Evolutionary conservation across 2,329 filamentous ascomycete species (phyloP).

Genomic region (Colletotrichum camelliae): DNA sequence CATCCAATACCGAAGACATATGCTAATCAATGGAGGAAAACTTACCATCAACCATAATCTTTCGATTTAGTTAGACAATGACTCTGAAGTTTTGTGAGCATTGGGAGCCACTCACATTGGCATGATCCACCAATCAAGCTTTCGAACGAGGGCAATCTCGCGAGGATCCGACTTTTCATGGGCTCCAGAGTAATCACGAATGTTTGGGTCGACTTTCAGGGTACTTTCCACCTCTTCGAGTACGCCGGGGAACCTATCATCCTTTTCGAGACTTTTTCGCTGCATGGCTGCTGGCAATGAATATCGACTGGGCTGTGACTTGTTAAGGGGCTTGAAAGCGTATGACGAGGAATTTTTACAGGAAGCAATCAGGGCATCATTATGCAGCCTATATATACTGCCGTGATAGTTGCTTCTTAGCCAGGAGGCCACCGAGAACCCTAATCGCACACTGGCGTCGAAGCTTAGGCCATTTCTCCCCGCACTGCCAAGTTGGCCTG

Average conservation of each 20-base stretch:
- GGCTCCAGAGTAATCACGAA: conserved; percentile 40
- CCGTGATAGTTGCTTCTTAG: rapidly evolving
- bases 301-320: rapidly evolving
- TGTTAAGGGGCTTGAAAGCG: not conserved
- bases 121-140: conserved; percentile 44
- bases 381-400: not conserved
- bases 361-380: rapidly evolving
- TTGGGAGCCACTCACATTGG: not conserved
- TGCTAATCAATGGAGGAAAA: rapidly evolving
- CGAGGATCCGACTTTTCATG: conserved; percentile 42
- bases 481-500: not conserved
- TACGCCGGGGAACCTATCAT: not conserved
- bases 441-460: not conserved
- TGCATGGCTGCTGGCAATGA: rapidly evolving
- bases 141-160: conserved; percentile 43
- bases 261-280: not conserved
- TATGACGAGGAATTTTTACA: not conserved
- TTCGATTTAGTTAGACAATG: rapidly evolving
- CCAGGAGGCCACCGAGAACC: not conserved
- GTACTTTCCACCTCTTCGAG: not conserved
- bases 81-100: not conserved
- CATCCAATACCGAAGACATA: not conserved
- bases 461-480: not conserved
- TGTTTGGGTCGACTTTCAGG: not conserved
- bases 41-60: conserved; percentile 6